Base-by-base conservation (phyloP, 495 filamentous ascomycete species). In the Evansstolkia leycettana region DNA sequence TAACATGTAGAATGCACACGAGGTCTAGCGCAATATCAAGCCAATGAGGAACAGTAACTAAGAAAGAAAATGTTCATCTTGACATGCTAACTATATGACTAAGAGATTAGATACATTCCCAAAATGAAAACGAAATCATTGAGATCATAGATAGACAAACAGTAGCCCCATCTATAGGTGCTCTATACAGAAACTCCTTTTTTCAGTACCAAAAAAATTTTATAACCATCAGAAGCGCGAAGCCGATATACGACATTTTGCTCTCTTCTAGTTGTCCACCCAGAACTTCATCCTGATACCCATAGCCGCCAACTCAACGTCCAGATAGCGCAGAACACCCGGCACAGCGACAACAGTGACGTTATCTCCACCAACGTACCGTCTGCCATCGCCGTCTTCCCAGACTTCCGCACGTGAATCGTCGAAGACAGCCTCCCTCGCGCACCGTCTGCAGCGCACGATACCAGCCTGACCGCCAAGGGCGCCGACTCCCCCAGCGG, bases 301-400 rank as follows among this genome's bases (percentile, higher is more conserved):
- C 86, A 94, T 96, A 28, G 86, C 83, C 28, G 84, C 82, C 43
- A 98, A 62, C 54, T 98, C 90, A 5, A 93, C 88, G 67, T 98
- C 90, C 41, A 98, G 54, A 65, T 84, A 96, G 58, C 79, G 80
- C 46, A 98, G 58, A 31, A 93, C 90, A 36, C 87, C 89, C 0
- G 90, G 90, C 33, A 98, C 82, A 34, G 82, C 86, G 40, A 96
- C 86, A 31, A 89, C 60, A 17, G 90, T 89, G 3, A 88, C 89
- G 48, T 95, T 74, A 32, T 84, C 81, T 35, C 90, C 90, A 11
- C 90, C 92, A 17, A 84, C 70, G 70, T 77, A 94, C 40, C 76
- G 73, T 30, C 69, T 60, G 0, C 88, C 88, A 42, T 78, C 65
- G 1, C 86, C 87, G 62, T 96, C 90, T 50, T 94, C 88, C 90